Evolutionary conservation across 768 basidiomycete genomes (phyloP), one percentile per base, ranked within the genome.

Genomic region (Termitomyces titanicus): DNA sequence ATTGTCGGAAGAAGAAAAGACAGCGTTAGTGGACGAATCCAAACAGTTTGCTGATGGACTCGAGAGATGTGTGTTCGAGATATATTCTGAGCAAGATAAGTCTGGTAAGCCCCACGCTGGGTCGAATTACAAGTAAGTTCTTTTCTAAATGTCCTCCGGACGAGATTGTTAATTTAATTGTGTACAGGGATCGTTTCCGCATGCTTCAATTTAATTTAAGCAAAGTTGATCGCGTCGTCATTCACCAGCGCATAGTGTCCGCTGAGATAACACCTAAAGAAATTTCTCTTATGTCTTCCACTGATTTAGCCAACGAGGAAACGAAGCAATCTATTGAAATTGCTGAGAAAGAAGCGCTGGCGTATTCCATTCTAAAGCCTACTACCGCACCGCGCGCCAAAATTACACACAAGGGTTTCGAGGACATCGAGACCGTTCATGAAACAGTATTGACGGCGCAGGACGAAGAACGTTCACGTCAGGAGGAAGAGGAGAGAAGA

Each of bases 321-420:
- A 84, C 82, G 54, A 85, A 92, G 67, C 81, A 88, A 66, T 85
- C 88, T 50, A 94, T 93, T 66, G 88, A 85, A 66, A 81, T 82
- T 46, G 87, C 89, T 22, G 88, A 93, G 67, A 79, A 90, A 64
- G 90, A 91, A 71, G 84, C 90, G 1, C 72, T 96, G 63, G 87
- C 85, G 67, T 86, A 93, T 68, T 92, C 92, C 8, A 94, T 95
- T 61, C 73, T 94, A 56, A 80, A 84, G 66, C 89, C 87, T 70
- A 76, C 81, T 9, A 73, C 75, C 9, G 78, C 81, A 22, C 89
- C 92, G 51, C 77, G 79, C 62, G 80, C 80, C 33, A 95, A 94
- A 70, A 88, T 93, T 57, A 96, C 93, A 25, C 93, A 94, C 76
- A 96, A 96, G 72, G 93, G 93, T 50, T 72, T 94, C 58, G 87